A percentile compares a stretch with the other conserved stretches of the same genome.
phyloP scores from a whole-genome alignment of 73 alveolate species.

The Tetrahymena elliotti region DNA sequence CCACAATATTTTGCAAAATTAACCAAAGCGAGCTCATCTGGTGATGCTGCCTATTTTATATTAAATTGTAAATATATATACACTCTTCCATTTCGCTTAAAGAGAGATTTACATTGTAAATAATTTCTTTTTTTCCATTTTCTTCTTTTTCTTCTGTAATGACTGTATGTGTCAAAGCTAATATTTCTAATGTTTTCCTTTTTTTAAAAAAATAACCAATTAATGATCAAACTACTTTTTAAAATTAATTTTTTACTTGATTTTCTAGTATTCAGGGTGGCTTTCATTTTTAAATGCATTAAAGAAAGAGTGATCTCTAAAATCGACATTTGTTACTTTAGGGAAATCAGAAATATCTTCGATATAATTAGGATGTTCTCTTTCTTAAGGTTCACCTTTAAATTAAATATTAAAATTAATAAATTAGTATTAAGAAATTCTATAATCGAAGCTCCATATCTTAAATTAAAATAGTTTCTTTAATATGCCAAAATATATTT shows the following conservation, averaged over 20 bases:
- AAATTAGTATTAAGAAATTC: too few species aligned
- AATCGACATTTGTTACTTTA: constrained; percentile 25
- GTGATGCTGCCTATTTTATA: constrained; percentile 68
- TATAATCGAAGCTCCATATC: too few species aligned
- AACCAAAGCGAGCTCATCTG: constrained; percentile 89
- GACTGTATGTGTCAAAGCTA: constrained; percentile 77
- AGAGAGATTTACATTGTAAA: not conserved
- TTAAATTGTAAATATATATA: not conserved
- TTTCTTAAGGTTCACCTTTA: not conserved
- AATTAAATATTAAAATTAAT: not conserved
- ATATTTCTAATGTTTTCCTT: not conserved
- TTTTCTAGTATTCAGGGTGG: constrained; percentile 8
- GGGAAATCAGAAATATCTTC: not conserved
- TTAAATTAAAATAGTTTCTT: too few species aligned
- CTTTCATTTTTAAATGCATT: constrained; percentile 3
- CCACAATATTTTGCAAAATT: constrained; percentile 69
- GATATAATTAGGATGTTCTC: not conserved
- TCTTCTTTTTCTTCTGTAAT: constrained; percentile 55
- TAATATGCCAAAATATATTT: too few species aligned
- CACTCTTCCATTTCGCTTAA: not conserved
- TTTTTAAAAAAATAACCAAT: not conserved
- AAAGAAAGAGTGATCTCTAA: constrained; percentile 9
- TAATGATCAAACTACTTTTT: not conserved
- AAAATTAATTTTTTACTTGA: constrained; percentile 38
- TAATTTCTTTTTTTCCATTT: not conserved